Conservation (phyloP, 2,329 filamentous ascomycete species). For the Colletotrichum australisinense region DNA sequence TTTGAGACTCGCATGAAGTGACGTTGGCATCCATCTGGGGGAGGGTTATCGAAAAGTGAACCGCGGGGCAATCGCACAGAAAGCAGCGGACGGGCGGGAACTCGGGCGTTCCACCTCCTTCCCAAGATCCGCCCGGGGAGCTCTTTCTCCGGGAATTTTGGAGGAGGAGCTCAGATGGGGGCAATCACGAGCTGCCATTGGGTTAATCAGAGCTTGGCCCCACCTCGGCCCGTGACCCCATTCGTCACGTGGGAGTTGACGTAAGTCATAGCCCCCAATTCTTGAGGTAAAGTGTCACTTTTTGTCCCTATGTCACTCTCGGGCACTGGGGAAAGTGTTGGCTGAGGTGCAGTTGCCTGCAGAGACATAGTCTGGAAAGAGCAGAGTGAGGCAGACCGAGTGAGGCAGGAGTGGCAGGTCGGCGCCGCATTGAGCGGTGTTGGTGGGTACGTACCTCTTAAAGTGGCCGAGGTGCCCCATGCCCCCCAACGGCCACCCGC, state of each 20-base stretch:
- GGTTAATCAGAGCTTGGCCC: not conserved
- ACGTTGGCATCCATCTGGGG: not conserved
- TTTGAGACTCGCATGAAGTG: not conserved
- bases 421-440: not conserved
- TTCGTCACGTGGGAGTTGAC: constrained; percentile 31
- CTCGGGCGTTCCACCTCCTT: not conserved
- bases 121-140: constrained; percentile 14
- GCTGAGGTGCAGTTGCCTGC: not conserved
- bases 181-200: not conserved
- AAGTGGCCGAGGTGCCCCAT: not conserved
- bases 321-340: constrained; percentile 3
- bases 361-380: not conserved
- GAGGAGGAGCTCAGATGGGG: not conserved
- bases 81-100: not conserved
- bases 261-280: constrained; percentile 16
- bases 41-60: not conserved
- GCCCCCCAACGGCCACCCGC: not conserved
- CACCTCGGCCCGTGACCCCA: not conserved
- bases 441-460: not conserved
- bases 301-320: no score
- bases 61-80: constrained; percentile 11
- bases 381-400: not conserved
- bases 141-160: constrained; percentile 2
- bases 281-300: not conserved
- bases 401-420: not conserved